Conservation (phyloP, 192 early-diverging fungal species). For the Ambispora gerdemannii region DNA sequence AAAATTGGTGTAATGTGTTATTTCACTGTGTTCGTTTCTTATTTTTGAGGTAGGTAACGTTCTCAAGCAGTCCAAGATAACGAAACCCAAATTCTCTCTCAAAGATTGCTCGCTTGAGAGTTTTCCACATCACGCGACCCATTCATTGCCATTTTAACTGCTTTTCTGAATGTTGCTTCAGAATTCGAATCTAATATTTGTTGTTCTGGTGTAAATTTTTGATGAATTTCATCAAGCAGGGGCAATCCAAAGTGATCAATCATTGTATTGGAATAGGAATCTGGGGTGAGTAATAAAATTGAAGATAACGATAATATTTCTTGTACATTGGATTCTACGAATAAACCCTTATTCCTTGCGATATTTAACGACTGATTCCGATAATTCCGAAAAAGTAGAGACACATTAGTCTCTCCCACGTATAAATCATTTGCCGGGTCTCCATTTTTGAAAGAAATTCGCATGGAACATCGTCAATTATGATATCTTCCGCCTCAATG, state of each 20-base stretch:
- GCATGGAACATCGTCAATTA: slow-evolving; percentile 5
- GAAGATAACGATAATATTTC: slow-evolving; percentile 22
- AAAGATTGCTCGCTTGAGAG: slow-evolving; percentile 14
- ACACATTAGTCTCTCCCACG: slow-evolving; percentile 18
- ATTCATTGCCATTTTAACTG: neutral
- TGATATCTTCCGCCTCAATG: neutral
- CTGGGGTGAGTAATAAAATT: slow-evolving; percentile 3
- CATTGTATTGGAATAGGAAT: slow-evolving; percentile 18
- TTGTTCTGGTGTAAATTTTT: slow-evolving; percentile 7
- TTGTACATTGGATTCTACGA: slow-evolving; percentile 24
- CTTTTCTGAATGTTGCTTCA: slow-evolving; percentile 18
- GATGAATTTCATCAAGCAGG: slow-evolving; percentile 26
- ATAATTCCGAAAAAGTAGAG: slow-evolving; percentile 10
- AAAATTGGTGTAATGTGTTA: slow-evolving; percentile 14
- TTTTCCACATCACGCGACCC: neutral
- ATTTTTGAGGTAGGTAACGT: neutral
- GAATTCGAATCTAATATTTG: slow-evolving; percentile 18
- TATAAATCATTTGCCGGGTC: neutral
- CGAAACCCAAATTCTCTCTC: slow-evolving; percentile 9
- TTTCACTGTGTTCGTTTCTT: slow-evolving; percentile 22
- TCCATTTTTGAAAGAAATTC: neutral
- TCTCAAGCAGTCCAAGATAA: slow-evolving; percentile 14
- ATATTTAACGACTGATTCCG: slow-evolving; percentile 18
- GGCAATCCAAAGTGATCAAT: slow-evolving; percentile 10
- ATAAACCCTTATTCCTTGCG: slow-evolving; percentile 1